phyloP scores from a whole-genome alignment of 2,329 filamentous ascomycete species.

The Diplodia corticola region DNA sequence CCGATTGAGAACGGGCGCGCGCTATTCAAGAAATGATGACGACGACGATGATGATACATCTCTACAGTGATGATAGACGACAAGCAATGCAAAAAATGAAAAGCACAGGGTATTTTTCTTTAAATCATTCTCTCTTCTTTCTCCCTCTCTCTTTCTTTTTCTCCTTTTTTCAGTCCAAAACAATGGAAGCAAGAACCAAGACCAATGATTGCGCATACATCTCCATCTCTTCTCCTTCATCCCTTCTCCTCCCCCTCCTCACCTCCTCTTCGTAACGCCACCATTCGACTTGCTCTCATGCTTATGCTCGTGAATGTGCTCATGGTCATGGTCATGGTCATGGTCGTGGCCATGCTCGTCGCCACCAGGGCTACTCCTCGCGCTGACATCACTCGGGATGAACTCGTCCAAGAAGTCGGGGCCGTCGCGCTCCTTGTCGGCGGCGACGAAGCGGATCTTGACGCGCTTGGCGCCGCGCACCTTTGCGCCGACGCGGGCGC shows the following conservation, averaged over 20 bases:
- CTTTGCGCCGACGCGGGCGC: constrained; percentile 70
- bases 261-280: constrained; percentile 20
- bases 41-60: neutral
- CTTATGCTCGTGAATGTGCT: constrained; percentile 30
- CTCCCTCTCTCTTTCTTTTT: neutral
- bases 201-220: neutral
- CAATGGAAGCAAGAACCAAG: neutral
- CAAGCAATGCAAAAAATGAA: neutral
- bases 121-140: neutral
- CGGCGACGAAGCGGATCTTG: constrained; percentile 78
- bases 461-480: constrained; percentile 83
- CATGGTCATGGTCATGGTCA: constrained; percentile 30
- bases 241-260: neutral
- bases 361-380: constrained; percentile 33
- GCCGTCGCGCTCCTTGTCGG: constrained; percentile 40
- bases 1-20: too few species aligned
- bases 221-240: neutral
- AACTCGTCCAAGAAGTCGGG: constrained; percentile 71
- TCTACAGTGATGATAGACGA: neutral
- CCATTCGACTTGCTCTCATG: constrained; percentile 29
- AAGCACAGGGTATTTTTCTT: neutral
- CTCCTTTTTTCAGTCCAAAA: neutral
- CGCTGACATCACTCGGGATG: constrained; percentile 37
- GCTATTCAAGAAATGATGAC: too few species aligned
- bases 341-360: constrained; percentile 34